phyloP scores from a whole-genome alignment of 257 asterid species.

The Solanum gracilifrons region DNA sequence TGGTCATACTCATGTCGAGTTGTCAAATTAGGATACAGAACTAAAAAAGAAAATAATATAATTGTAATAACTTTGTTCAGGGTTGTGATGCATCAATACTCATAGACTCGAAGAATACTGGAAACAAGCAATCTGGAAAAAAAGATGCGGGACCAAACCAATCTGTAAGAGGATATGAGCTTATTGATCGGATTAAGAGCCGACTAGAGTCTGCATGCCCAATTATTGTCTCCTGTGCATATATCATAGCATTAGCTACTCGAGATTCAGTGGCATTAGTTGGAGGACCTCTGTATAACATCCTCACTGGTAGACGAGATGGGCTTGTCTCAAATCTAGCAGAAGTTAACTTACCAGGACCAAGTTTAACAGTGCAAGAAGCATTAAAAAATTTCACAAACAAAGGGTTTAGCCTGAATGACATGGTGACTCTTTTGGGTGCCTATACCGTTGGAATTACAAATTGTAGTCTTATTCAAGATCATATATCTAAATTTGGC shows the following conservation, averaged over 20 bases:
- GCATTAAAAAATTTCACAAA: constrained; percentile 28
- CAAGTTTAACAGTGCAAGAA: constrained; percentile 13
- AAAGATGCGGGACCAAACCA: constrained; percentile 22
- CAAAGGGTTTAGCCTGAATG: constrained; percentile 29
- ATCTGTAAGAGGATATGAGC: constrained; percentile 31
- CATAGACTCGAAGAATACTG: constrained; percentile 10
- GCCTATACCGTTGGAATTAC: constrained; percentile 66
- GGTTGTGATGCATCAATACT: constrained; percentile 30
- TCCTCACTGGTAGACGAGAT: constrained; percentile 55
- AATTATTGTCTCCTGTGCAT: constrained; percentile 51
- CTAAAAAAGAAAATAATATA: too few relatives aligned
- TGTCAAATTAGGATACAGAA: too few relatives aligned
- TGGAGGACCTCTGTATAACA: constrained; percentile 42
- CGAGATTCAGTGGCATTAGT: constrained; percentile 55
- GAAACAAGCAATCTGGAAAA: constrained; percentile 4
- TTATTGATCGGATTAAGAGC: constrained; percentile 45
- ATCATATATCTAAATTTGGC: constrained; percentile 38
- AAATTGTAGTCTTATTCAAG: constrained; percentile 50
- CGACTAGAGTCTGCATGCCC: constrained; percentile 41
- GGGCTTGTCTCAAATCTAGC: constrained; percentile 32
- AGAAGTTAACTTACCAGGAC: constrained; percentile 50
- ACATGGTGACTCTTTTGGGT: constrained; percentile 32
- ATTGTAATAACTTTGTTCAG: not conserved
- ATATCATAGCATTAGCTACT: constrained; percentile 19
- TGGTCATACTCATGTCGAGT: too few relatives aligned